phyloP scores from a whole-genome alignment of 2,329 filamentous ascomycete species.

The Alternaria triticina region DNA sequence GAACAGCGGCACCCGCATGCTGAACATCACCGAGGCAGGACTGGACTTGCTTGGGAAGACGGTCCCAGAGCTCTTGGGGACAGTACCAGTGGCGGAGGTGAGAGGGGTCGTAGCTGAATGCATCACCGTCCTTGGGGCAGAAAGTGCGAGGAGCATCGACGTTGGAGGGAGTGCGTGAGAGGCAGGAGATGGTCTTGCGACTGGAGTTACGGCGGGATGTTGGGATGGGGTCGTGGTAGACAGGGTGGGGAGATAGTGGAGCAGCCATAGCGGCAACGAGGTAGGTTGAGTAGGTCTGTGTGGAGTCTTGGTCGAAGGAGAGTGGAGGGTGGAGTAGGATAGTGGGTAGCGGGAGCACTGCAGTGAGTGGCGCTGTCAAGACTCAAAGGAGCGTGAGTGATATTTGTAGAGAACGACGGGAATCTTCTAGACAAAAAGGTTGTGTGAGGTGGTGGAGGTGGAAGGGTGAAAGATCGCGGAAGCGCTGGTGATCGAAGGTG shows the following conservation, averaged over 20 bases:
- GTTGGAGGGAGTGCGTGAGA: constrained; percentile 27
- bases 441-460: constrained; percentile 11
- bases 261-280: constrained; percentile 27
- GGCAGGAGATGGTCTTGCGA: constrained; percentile 34
- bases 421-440: constrained; percentile 19
- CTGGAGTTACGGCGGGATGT: constrained; percentile 36
- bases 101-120: constrained; percentile 46
- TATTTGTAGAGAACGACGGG: constrained; percentile 27
- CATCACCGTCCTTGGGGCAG: constrained; percentile 45
- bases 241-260: constrained; percentile 23
- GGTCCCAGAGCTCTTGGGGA: constrained; percentile 45
- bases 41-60: constrained; percentile 46
- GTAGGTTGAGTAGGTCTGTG: constrained; percentile 7
- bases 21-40: constrained; percentile 47
- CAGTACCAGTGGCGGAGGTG: constrained; percentile 50
- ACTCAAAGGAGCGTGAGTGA: constrained; percentile 22
- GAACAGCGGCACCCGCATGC: constrained; percentile 54
- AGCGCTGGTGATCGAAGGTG: constrained; percentile 31
- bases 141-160: constrained; percentile 38
- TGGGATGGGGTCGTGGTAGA: constrained; percentile 28
- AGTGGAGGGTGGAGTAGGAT: constrained; percentile 8
- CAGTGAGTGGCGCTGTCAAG: constrained; percentile 5
- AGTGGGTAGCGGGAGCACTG: constrained; percentile 1
- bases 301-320: constrained; percentile 9
- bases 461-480: constrained; percentile 25